Evolutionary conservation across 2,329 filamentous ascomycete species (phyloP).

Genomic region (Didymella pomorum): DNA sequence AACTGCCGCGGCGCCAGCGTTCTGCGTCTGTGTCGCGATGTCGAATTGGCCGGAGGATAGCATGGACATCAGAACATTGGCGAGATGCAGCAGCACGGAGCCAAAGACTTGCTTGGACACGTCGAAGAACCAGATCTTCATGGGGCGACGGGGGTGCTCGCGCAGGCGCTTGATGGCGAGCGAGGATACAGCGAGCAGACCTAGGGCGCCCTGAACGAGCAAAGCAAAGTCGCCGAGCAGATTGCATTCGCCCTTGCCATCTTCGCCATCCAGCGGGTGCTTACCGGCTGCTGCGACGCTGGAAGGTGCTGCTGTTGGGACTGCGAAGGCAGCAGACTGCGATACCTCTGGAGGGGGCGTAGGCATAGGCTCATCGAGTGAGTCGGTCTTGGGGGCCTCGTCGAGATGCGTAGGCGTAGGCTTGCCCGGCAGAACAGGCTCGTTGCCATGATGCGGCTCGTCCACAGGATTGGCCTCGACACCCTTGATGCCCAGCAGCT

Average conservation of each 20-base stretch:
- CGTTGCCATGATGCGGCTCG: constrained; percentile 2
- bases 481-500: constrained; percentile 80
- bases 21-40: constrained; percentile 62
- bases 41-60: constrained; percentile 86
- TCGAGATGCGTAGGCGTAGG: constrained; percentile 12
- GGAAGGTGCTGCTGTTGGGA: constrained; percentile 25
- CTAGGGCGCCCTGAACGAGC: constrained; percentile 86
- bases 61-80: constrained; percentile 97
- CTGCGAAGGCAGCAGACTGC: constrained; percentile 20
- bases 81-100: constrained; percentile 86
- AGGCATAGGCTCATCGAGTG: constrained; percentile 17
- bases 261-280: constrained; percentile 52
- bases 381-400: constrained; percentile 9
- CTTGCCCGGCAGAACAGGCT: constrained; percentile 10
- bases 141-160: constrained; percentile 86
- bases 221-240: constrained; percentile 91
- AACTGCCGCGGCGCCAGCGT: constrained; percentile 33
- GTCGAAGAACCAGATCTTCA: constrained; percentile 99
- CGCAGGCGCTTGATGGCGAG: constrained; percentile 94
- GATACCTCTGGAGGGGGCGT: constrained; percentile 24
- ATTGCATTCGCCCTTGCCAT: constrained; percentile 76
- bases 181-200: constrained; percentile 80
- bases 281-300: constrained; percentile 33
- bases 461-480: constrained; percentile 29
- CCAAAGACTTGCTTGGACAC: constrained; percentile 97